A percentile compares a stretch with the other conserved stretches of the same genome.
Evolutionary conservation across 345 rosid genomes (phyloP).

Genomic region (Arabis hirsuta): DNA sequence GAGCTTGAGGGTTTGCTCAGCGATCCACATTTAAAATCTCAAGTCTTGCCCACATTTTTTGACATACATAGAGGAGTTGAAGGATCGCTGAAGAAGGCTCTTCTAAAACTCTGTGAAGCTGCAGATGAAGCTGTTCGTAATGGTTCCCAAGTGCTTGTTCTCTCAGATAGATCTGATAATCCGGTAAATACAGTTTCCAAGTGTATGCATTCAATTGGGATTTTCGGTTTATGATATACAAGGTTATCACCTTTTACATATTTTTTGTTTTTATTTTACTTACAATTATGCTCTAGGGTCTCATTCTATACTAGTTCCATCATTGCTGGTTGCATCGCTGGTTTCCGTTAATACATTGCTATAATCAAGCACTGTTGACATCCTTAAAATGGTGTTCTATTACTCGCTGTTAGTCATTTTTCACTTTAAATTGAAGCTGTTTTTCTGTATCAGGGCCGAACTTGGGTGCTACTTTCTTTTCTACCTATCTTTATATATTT

Average conservation of each 20-base stretch:
- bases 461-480: conserved; percentile 5
- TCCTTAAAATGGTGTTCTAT: conserved; percentile 6
- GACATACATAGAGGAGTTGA: conserved; percentile 94
- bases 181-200: conserved; percentile 56
- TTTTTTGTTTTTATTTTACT: conserved; percentile 5
- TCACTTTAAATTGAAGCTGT: conserved; percentile 8
- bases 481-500: neutral
- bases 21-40: conserved; percentile 71
- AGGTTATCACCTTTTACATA: conserved; percentile 16
- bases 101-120: conserved; percentile 83
- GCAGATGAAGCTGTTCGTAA: conserved; percentile 97
- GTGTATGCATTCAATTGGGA: conserved; percentile 19
- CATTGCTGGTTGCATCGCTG: conserved; percentile 18
- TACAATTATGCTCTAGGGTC: conserved; percentile 13
- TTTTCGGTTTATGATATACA: conserved; percentile 18
- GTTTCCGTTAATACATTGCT: conserved; percentile 11
- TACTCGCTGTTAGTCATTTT: neutral
- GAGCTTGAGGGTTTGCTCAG: conserved; percentile 85
- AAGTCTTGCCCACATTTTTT: conserved; percentile 73
- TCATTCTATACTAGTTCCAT: conserved; percentile 18
- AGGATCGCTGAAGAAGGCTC: conserved; percentile 78
- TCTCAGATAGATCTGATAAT: conserved; percentile 84
- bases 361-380: conserved; percentile 2
- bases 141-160: conserved; percentile 94
- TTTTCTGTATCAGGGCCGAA: conserved; percentile 3